Percentiles rank a stretch among this genome's conserved stretches.
Conservation (phyloP, 139 green algal species). For the Tetraselmis chui region DNA sequence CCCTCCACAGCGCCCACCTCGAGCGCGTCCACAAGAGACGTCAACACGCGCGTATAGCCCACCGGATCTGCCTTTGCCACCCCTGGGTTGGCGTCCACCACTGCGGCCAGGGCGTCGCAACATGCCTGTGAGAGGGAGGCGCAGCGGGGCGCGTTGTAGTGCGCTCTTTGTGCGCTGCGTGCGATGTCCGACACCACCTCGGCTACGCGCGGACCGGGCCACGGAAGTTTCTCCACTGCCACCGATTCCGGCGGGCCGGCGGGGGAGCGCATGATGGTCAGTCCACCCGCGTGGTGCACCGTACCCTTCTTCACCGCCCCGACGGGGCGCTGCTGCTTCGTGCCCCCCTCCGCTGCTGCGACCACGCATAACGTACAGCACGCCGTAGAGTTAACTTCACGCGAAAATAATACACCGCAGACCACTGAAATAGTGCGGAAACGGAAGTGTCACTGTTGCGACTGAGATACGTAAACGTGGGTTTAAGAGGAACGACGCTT, state of each 20-base stretch:
- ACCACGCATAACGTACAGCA: too few relatives aligned
- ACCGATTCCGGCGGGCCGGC: background rate
- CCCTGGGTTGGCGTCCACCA: background rate
- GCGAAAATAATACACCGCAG: too few relatives aligned
- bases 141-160: background rate
- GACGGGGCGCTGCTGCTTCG: too few relatives aligned
- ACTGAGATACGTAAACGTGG: too few relatives aligned
- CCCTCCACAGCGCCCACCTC: too few relatives aligned
- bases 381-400: too few relatives aligned
- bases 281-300: too few relatives aligned
- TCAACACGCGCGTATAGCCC: background rate
- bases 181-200: background rate
- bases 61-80: background rate
- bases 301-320: too few relatives aligned
- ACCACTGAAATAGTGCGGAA: too few relatives aligned
- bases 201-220: background rate
- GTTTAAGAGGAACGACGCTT: too few relatives aligned
- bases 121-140: background rate
- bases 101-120: background rate
- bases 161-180: background rate
- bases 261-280: background rate
- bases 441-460: too few relatives aligned
- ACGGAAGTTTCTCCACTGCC: background rate
- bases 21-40: background rate
- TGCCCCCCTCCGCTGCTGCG: too few relatives aligned